Conservation (phyloP, 495 filamentous ascomycete genomes). For the Podospora appendiculata region DNA sequence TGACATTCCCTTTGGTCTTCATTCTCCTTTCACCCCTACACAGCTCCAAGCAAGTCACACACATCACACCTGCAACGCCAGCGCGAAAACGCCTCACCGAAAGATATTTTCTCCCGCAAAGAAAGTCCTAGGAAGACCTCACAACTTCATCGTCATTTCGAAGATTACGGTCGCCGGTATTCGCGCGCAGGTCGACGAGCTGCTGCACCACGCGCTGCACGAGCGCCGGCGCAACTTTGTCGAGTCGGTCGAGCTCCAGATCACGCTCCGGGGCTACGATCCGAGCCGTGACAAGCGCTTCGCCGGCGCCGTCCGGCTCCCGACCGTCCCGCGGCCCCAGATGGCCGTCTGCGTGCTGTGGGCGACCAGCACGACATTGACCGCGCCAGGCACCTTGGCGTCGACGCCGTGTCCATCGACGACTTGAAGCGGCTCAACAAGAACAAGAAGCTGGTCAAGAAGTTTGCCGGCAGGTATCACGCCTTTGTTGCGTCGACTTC, state of each 20-base stretch:
- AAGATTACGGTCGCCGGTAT: conserved; percentile 8
- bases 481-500: conserved; percentile 88
- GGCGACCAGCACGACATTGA: conserved; percentile 99
- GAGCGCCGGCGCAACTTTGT: too few relatives aligned
- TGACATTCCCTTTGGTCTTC: neutral
- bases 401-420: conserved; percentile 89
- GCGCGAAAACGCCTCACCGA: conserved; percentile 1
- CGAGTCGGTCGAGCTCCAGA: too few relatives aligned
- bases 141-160: conserved; percentile 7
- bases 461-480: conserved; percentile 97
- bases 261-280: conserved; percentile 2
- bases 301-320: conserved; percentile 90
- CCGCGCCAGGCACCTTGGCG: conserved; percentile 86
- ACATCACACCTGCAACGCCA: neutral
- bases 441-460: conserved; percentile 99
- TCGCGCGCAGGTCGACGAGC: conserved; percentile 1
- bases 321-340: conserved; percentile 74
- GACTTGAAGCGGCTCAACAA: conserved; percentile 51
- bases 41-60: neutral
- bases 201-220: neutral
- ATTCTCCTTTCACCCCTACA: neutral
- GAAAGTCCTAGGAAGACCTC: conserved; percentile 5
- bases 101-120: neutral
- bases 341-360: conserved; percentile 89
- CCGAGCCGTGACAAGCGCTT: conserved; percentile 35